Conservation (phyloP, 495 filamentous ascomycete species). For the Aspergillus sclerotioniger region DNA sequence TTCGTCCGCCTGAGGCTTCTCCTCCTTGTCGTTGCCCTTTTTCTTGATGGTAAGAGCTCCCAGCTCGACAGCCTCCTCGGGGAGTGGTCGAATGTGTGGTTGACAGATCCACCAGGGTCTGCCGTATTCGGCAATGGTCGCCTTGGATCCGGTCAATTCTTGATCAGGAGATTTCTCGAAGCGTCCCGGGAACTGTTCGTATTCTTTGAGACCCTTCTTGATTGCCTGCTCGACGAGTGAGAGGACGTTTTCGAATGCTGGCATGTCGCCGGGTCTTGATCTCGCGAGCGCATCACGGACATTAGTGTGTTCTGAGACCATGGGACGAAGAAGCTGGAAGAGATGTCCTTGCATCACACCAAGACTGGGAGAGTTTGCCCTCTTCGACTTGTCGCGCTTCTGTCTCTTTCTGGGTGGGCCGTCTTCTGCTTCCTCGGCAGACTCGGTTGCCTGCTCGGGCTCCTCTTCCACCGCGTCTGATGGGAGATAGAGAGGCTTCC, state of each 20-base stretch:
- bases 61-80: constrained; percentile 81
- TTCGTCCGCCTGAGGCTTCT: constrained; percentile 21
- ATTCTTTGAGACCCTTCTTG: constrained; percentile 69
- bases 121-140: constrained; percentile 65
- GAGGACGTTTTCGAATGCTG: constrained; percentile 70
- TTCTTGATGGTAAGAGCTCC: constrained; percentile 71
- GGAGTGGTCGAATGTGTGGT: constrained; percentile 82
- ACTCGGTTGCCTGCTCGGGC: constrained; percentile 29
- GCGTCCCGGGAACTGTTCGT: constrained; percentile 59
- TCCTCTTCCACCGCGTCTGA: constrained; percentile 54
- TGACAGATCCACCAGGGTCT: constrained; percentile 93
- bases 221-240: constrained; percentile 65
- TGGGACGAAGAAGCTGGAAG: constrained; percentile 83
- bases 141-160: constrained; percentile 55
- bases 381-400: constrained; percentile 52
- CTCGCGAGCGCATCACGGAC: constrained; percentile 78
- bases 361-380: constrained; percentile 64
- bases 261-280: constrained; percentile 61
- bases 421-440: constrained; percentile 38
- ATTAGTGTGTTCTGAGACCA: constrained; percentile 72
- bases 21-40: constrained; percentile 36
- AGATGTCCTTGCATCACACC: constrained; percentile 86
- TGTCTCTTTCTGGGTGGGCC: constrained; percentile 61
- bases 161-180: constrained; percentile 41
- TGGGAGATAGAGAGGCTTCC: constrained; percentile 72